Evolutionary conservation across 2,329 filamentous ascomycete genomes (phyloP), one percentile per base, ranked within the genome.

Genomic region (Aurifilum marmelostoma): DNA sequence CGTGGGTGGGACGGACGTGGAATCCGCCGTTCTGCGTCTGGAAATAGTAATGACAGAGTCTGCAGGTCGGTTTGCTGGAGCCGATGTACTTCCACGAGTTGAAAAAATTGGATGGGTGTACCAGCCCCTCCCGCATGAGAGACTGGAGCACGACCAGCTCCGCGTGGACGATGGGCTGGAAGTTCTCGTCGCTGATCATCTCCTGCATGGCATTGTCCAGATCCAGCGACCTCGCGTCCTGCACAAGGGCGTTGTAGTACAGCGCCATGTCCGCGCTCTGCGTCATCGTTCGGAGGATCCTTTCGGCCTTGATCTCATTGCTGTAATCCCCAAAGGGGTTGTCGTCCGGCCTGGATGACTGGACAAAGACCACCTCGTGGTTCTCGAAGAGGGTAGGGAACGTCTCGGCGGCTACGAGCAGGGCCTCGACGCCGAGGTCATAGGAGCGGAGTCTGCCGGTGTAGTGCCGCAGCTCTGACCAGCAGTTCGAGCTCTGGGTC

Each of bases 61-160:
- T 62, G 58, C 74, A 75, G 0, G 72, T 72, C 1, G 73, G 74
- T 62, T 75, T 75, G 72, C 74, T 75, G 18, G 63, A 63, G 12
- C 74, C 74, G 32, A 75, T 74, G 63, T 73, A 75, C 24, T 68
- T 71, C 69, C 71, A 73, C 0, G 56, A 63, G 39, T 68, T 65
- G 69, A 73, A 75, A 69, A 75, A 75, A 3, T 60, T 21, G 2
- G 64, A 21, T 1, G 71, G 66, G 5, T 41, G 14, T 21, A 66
- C 50, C 2, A 54, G 65, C 21, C 65, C 68, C 12, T 41, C 54
- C 1, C 34, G 63, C 14, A 67, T 58, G 9, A 75, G 63, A 29
- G 64, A 74, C 56, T 73, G 32, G 16, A 73, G 66, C 1, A 75
- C 52, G 16, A 73, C 54, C 0, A 74, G 54, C 63, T 75, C 74